phyloP scores from a whole-genome alignment of 31 red algal genomes.

The Asparagopsis taxiformis region DNA sequence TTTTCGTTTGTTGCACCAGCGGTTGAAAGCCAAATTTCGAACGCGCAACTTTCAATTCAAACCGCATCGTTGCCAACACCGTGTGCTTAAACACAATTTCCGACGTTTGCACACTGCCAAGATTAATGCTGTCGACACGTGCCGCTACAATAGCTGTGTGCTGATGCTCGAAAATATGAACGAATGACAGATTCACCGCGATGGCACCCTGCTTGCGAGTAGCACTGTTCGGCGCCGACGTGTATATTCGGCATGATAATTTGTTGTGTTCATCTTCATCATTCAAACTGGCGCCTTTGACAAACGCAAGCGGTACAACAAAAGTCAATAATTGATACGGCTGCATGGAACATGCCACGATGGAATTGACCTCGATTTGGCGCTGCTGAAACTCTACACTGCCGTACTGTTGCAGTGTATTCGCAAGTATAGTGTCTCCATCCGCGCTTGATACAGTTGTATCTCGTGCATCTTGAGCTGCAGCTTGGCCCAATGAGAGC shows the following conservation, averaged over 20 bases:
- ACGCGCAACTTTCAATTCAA: slow-evolving; percentile 6
- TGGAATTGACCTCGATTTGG: not conserved
- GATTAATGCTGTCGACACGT: not conserved
- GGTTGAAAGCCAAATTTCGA: slow-evolving; percentile 10
- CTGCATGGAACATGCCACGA: not conserved
- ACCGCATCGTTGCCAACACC: not conserved
- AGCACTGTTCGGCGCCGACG: not conserved
- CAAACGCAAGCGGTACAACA: not conserved
- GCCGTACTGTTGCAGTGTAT: not conserved
- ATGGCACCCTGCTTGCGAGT: not conserved
- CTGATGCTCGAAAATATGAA: not conserved
- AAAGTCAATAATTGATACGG: not conserved
- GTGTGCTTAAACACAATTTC: not conserved
- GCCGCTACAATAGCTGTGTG: not conserved
- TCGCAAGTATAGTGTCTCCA: not conserved
- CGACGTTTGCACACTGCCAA: not conserved
- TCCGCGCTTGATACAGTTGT: not conserved
- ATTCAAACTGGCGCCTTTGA: not conserved
- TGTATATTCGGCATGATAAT: not conserved
- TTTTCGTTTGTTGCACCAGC: slow-evolving; percentile 2
- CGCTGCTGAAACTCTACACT: not conserved
- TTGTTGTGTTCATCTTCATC: not conserved
- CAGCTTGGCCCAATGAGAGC: not conserved
- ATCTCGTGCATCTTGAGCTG: not conserved
- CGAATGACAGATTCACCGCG: slow-evolving; percentile 4